Base-by-base conservation (phyloP, 768 basidiomycete species). In the Plicaturopsis crispa region DNA sequence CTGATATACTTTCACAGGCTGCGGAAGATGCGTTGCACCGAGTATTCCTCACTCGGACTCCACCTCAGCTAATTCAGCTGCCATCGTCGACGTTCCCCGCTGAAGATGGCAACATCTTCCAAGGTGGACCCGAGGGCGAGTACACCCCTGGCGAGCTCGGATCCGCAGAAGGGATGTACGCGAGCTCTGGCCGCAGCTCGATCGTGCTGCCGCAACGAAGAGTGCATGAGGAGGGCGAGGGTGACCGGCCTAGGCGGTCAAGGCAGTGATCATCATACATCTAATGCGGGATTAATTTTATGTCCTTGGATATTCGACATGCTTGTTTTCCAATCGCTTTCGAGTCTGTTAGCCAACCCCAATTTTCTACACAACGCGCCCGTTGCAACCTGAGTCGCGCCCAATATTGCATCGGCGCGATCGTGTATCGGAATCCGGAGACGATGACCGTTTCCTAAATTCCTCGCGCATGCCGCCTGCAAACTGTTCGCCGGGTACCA, bases 11-110 rank as follows among this genome's bases (percentile, higher is more conserved):
- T 40, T 19, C 42, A 19, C 47, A 86, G 83, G 89, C 89, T 12
- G 84, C 85, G 6, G 89, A 94, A 60, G 88, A 92, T 49, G 76
- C 89, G 1, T 66, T 93, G 18, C 76, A 82, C 44, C 72, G 88
- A 31, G 66, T 92, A 16, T 93, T 90, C 61, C 75, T 93, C 42
- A 89, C 87, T 8, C 73, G 72, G 45, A 78, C 78, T 36, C 87
- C 87, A 5, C 63, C 79, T 36, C 70, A 88, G 40, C 59, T 73
- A 24, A 48, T 88, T 32, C 73, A 77, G 37, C 64, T 90, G 30
- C 88, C 88, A 5, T 78, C 84, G 4, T 73, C 75, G 31, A 84
- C 88, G 13, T 87, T 90, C 64, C 70, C 81, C 10, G 46, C 62
- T 14, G 66, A 67, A 4, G 54, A 65, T 28, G 73, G 78, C 31